phyloP scores from a whole-genome alignment of 1,139 yeast species.

The Saccharomyces hybrid region DNA sequence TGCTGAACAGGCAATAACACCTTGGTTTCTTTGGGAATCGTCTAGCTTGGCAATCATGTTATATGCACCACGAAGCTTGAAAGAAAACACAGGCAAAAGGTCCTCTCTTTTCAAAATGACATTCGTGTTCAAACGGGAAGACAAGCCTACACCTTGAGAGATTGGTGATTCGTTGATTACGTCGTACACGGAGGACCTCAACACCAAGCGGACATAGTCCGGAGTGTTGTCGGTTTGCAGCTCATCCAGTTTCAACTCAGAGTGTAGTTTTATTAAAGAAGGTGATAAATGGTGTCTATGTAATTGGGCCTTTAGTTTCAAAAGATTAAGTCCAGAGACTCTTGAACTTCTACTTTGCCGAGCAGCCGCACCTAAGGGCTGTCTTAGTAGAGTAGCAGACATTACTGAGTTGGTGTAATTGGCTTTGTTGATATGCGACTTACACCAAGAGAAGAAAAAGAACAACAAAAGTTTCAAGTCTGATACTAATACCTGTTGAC shows the following conservation, averaged over 20 bases:
- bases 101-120: conserved; percentile 86
- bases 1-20: conserved; percentile 96
- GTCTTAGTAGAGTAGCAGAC: neutral
- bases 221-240: conserved; percentile 60
- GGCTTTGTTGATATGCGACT: neutral
- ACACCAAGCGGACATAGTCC: conserved; percentile 83
- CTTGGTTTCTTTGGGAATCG: conserved; percentile 59
- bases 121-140: conserved; percentile 64
- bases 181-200: conserved; percentile 90
- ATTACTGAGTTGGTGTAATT: neutral
- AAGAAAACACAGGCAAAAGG: conserved; percentile 86
- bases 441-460: neutral
- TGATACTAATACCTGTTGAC: neutral
- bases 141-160: conserved; percentile 65
- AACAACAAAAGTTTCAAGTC: neutral
- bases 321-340: neutral
- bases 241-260: conserved; percentile 41
- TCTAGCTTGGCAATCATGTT: conserved; percentile 90
- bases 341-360: neutral
- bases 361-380: neutral
- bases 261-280: conserved; percentile 23
- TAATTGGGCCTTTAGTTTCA: neutral
- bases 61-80: conserved; percentile 95
- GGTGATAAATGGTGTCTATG: conserved; percentile 12
- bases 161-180: conserved; percentile 88